Conservation (phyloP, 2,329 filamentous ascomycete genomes). For the Sphaerulina musiva region DNA sequence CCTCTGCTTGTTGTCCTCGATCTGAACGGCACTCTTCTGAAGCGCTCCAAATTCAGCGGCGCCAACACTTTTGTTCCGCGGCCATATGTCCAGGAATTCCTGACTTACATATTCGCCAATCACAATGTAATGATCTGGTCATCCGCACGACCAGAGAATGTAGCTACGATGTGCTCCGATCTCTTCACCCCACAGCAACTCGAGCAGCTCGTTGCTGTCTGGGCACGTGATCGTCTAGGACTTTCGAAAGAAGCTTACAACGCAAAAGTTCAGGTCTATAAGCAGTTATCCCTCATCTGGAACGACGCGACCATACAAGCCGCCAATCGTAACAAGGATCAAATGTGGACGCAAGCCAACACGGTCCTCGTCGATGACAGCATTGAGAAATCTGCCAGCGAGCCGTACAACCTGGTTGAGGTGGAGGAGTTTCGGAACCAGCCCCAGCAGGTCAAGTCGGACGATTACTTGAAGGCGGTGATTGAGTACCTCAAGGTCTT, state of each 20-base stretch:
- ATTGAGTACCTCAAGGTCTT: conserved; percentile 52
- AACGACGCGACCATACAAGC: conserved; percentile 38
- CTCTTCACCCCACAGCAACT: conserved; percentile 55
- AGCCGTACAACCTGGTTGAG: conserved; percentile 76
- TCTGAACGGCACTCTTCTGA: conserved; percentile 84
- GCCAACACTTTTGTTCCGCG: conserved; percentile 47
- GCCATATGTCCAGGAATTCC: conserved; percentile 61
- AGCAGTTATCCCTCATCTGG: conserved; percentile 73
- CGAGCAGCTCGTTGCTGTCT: conserved; percentile 58
- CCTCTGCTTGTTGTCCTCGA: conserved; percentile 76
- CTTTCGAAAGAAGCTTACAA: conserved; percentile 60
- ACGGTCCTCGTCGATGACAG: conserved; percentile 89
- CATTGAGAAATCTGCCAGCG: conserved; percentile 66
- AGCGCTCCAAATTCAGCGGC: conserved; percentile 47
- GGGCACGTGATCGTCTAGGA: conserved; percentile 71
- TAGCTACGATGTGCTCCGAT: conserved; percentile 58
- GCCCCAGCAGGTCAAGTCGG: conserved; percentile 33
- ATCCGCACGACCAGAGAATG: conserved; percentile 69
- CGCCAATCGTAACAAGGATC: conserved; percentile 38
- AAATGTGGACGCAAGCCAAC: conserved; percentile 70
- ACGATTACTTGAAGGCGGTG: conserved; percentile 43
- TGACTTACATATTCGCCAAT: conserved; percentile 64
- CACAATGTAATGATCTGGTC: conserved; percentile 89
- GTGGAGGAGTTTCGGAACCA: conserved; percentile 62
- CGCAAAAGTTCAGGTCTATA: conserved; percentile 77